Conservation (phyloP, 768 basidiomycete species). For the Boletus sensibilis region DNA sequence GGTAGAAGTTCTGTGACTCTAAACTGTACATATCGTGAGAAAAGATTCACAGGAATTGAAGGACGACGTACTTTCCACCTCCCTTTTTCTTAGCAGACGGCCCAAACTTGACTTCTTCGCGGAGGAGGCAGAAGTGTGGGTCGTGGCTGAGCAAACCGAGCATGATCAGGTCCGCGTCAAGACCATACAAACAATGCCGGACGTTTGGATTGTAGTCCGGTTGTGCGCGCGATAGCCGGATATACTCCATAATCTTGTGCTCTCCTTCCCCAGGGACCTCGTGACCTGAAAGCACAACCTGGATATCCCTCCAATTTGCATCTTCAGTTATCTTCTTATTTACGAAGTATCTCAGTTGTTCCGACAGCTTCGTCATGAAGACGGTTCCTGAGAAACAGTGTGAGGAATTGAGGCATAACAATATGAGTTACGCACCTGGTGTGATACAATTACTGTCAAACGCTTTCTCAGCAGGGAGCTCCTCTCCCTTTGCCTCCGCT, state of each 20-base stretch:
- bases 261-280: constrained; percentile 99
- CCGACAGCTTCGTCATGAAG: constrained; percentile 93
- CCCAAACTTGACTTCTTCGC: constrained; percentile 99
- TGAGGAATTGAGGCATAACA: not conserved
- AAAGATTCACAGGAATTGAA: not conserved
- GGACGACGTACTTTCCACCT: constrained; percentile 44
- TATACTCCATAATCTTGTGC: constrained; percentile 99
- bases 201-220: constrained; percentile 95
- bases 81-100: constrained; percentile 73
- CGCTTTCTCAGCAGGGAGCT: constrained; percentile 88
- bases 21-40: constrained; percentile 37
- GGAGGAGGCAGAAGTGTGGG: constrained; percentile 95
- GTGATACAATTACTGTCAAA: constrained; percentile 99
- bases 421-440: constrained; percentile 62
- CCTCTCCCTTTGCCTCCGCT: constrained; percentile 86
- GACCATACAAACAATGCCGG: constrained; percentile 96
- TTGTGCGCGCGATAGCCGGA: constrained; percentile 90
- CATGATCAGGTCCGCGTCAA: constrained; percentile 99
- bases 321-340: constrained; percentile 99
- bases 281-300: constrained; percentile 94
- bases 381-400: constrained; percentile 62
- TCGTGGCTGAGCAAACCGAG: constrained; percentile 95
- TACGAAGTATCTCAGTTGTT: constrained; percentile 91
- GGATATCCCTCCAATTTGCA: constrained; percentile 88
- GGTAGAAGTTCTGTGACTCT: constrained; percentile 88